phyloP scores from a whole-genome alignment of 208 protist species.

The Trypanosoma rangeli region DNA sequence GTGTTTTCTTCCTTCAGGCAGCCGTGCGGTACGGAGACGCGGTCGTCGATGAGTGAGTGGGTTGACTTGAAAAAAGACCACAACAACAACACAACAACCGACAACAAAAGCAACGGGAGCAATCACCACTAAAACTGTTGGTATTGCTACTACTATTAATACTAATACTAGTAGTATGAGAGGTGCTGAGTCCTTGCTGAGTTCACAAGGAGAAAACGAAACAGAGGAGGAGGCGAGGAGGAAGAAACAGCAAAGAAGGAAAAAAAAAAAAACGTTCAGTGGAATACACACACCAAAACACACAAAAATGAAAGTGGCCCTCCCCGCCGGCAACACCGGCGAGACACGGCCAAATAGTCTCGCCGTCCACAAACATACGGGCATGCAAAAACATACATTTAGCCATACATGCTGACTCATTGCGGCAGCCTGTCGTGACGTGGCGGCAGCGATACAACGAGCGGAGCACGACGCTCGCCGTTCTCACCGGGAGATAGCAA shows the following conservation, averaged over 20 bases:
- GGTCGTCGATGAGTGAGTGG: background rate
- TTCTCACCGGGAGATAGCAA: background rate
- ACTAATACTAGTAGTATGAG: background rate
- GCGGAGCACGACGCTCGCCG: background rate
- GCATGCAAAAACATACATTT: background rate
- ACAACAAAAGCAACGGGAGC: background rate
- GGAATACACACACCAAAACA: background rate
- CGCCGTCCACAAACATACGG: background rate
- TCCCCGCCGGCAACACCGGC: background rate
- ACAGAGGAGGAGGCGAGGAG: background rate
- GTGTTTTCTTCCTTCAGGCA: constrained; percentile 3
- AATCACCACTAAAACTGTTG: constrained; percentile 4
- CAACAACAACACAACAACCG: background rate
- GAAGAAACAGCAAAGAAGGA: background rate
- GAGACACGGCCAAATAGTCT: background rate
- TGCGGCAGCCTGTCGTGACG: background rate
- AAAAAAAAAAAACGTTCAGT: no score
- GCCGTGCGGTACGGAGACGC: background rate
- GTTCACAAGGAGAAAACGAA: constrained; percentile 6
- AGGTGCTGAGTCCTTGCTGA: background rate
- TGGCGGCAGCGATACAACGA: background rate
- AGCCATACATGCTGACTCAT: no score
- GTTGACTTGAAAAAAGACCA: constrained; percentile 5
- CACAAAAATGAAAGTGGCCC: background rate
- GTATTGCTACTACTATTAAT: no score